Base-by-base conservation (phyloP, 352 stramenopile species). In the Globisporangium echinulatum region DNA sequence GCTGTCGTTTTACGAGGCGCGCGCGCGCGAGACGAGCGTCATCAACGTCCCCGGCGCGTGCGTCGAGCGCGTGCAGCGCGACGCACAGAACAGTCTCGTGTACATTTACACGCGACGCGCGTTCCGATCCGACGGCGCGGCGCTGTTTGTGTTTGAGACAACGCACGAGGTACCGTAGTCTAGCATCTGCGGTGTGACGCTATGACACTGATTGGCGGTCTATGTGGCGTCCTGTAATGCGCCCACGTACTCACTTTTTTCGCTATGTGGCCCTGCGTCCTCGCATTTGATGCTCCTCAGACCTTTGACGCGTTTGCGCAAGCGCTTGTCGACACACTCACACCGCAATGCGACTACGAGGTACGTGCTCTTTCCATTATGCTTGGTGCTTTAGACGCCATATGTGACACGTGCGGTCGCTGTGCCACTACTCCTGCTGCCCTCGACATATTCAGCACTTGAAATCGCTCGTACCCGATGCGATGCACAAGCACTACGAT, bases 21-120 rank as follows among this genome's bases (percentile, higher is more conserved):
- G 74, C 8, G 58, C 59, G 3, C 61, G n/a, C 38, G 65, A 82
- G 39, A 77, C 74, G 0, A 74, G 71, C 8, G 63, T 88, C 19
- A 68, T 79, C 49, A 88, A 88, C 47, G 62, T 88, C 13, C 79
- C 79, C 7, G 75, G 82, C 52, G 64, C 52, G 2, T 80, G 74
- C 48, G 56, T 87, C 25, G 64, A 82, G 52, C 66, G 59, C 17
- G 39, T 80, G 2, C 74, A 82, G 33, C 64, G 79, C 5, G 73
- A 81, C 15, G 54, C 68, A 42, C 39, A 49, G 8, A 72, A 58
- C 15, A 11, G 17, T 0, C 40, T 75, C 46, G 57, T 56, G 13
- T 66, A 68, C 53, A 48, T 75, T 15, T 63, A 61, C 48, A 55
- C 63, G 11, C 70, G 67, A 10, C 38, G 42, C 9, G 49, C n/a